Evolutionary conservation across 306 rosid species (phyloP).

Genomic region (Canavalia gladiata): DNA sequence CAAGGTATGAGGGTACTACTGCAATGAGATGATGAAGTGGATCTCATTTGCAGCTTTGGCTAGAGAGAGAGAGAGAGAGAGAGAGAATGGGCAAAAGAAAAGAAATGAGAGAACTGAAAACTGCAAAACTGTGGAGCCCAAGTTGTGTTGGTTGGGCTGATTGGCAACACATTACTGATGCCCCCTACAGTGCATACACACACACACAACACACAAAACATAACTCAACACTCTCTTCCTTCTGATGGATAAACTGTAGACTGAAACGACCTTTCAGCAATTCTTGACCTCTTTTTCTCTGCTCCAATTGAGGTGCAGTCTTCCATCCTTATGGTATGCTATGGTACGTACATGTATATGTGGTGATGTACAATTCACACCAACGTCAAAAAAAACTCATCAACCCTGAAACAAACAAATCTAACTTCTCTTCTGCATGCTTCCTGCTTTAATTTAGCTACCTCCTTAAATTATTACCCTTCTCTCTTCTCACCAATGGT

Average conservation of each 20-base stretch:
- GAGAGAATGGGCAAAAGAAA: neutral
- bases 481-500: too few species aligned
- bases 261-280: slow-evolving; percentile 73
- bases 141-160: slow-evolving; percentile 54
- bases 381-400: neutral
- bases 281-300: slow-evolving; percentile 55
- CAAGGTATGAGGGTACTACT: slow-evolving; percentile 36
- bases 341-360: slow-evolving; percentile 5
- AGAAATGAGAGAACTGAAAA: slow-evolving; percentile 41
- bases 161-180: slow-evolving; percentile 58
- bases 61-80: slow-evolving; percentile 24
- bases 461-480: too few species aligned
- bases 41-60: slow-evolving; percentile 69
- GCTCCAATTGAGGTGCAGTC: slow-evolving; percentile 41
- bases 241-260: slow-evolving; percentile 67
- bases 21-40: slow-evolving; percentile 43
- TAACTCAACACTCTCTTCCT: neutral
- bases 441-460: neutral
- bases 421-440: neutral
- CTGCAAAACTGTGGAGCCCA: slow-evolving; percentile 62
- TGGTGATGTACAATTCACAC: slow-evolving; percentile 7
- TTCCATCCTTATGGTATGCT: slow-evolving; percentile 38
- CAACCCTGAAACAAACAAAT: neutral
- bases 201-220: too few species aligned
- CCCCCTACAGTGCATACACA: slow-evolving; percentile 54